Conservation (phyloP, 768 basidiomycete species). For the Russula olivacea region DNA sequence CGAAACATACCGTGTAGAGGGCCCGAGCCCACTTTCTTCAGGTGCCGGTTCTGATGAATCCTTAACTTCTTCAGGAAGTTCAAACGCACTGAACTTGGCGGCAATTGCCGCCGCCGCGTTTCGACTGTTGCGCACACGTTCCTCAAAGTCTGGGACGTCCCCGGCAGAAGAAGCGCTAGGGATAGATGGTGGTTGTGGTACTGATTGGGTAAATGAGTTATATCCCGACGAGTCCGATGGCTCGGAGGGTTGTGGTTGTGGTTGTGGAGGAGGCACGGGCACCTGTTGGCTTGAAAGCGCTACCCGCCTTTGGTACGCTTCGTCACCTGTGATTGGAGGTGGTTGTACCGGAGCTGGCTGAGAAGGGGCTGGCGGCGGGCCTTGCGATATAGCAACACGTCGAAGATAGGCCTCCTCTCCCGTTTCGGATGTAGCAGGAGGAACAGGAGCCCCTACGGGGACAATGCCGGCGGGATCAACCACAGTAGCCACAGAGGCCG, state of each 20-base stretch:
- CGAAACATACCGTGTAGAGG: conserved; percentile 25
- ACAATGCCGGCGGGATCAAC: neutral
- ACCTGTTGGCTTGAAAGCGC: conserved; percentile 27
- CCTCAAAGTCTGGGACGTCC: conserved; percentile 41
- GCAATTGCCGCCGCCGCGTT: conserved; percentile 81
- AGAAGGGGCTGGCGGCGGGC: conserved; percentile 6
- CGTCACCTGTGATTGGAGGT: conserved; percentile 28
- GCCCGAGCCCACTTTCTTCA: conserved; percentile 32
- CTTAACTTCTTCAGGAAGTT: conserved; percentile 30
- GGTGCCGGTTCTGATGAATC: conserved; percentile 31
- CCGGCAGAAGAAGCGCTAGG: conserved; percentile 34
- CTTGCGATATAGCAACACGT: conserved; percentile 10
- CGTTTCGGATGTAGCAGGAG: conserved; percentile 1
- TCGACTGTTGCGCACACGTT: conserved; percentile 43
- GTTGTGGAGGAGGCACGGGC: conserved; percentile 28
- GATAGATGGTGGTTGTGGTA: conserved; percentile 48
- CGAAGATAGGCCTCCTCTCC: conserved; percentile 21
- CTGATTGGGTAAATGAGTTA: conserved; percentile 58
- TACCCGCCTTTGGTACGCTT: conserved; percentile 28
- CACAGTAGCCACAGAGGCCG: neutral
- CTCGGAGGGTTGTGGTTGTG: conserved; percentile 1
- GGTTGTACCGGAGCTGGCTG: conserved; percentile 14
- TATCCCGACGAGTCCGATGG: conserved; percentile 56
- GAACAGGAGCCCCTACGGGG: neutral
- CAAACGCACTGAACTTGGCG: conserved; percentile 61